A percentile compares a stretch with the other conserved stretches of the same genome.
Conservation (phyloP, 345 rosid species). For the Laguncularia racemosa region DNA sequence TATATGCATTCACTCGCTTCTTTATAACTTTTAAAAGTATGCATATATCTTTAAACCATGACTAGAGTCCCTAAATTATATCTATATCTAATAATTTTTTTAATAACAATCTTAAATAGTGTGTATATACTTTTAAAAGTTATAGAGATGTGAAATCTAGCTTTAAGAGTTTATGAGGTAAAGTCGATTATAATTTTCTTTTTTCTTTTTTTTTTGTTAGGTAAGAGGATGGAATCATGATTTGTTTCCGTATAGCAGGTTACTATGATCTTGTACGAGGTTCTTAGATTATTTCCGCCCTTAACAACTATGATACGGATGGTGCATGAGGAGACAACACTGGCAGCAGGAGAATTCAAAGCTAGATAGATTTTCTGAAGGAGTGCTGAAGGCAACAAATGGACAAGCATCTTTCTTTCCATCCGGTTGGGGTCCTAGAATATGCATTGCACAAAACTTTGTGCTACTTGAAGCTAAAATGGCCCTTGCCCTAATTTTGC, state of each 20-base stretch:
- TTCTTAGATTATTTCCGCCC: slow-evolving; percentile 54
- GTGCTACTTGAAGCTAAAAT: slow-evolving; percentile 54
- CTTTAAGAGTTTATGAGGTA: too few species aligned
- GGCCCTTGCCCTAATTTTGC: slow-evolving; percentile 25
- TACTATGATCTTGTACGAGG: too few species aligned
- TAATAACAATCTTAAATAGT: too few species aligned
- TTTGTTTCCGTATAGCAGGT: not conserved
- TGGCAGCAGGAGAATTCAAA: slow-evolving; percentile 63
- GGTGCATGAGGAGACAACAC: slow-evolving; percentile 36
- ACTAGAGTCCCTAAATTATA: too few species aligned
- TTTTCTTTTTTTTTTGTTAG: too few species aligned
- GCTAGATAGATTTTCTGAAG: slow-evolving; percentile 52
- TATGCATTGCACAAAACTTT: slow-evolving; percentile 63
- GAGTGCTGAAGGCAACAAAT: slow-evolving; percentile 55
- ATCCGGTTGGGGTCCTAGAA: slow-evolving; percentile 52
- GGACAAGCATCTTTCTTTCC: slow-evolving; percentile 49
- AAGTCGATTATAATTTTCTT: too few species aligned
- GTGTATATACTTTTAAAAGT: too few species aligned
- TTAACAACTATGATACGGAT: slow-evolving; percentile 22
- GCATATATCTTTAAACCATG: too few species aligned
- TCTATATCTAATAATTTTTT: too few species aligned
- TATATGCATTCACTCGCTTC: too few species aligned
- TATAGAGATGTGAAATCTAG: too few species aligned
- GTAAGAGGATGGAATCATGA: not conserved
- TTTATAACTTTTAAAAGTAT: too few species aligned